A percentile compares a stretch with the other conserved stretches of the same genome.
Conservation (phyloP, 345 rosid genomes). For the Camelina hispida region DNA sequence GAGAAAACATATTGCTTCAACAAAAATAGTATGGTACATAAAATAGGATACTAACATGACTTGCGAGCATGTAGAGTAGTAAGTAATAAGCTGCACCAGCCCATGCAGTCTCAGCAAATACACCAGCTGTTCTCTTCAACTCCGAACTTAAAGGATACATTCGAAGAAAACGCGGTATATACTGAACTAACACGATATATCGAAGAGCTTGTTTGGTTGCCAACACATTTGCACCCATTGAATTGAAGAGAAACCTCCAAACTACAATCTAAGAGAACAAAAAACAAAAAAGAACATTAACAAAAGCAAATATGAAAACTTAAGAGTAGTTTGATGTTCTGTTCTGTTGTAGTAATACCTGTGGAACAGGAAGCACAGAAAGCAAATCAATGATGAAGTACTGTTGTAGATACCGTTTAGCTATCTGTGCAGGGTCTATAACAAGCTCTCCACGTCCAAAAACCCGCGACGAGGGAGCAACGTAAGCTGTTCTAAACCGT, state of each 20-base stretch:
- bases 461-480: conserved; percentile 96
- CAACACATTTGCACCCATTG: conserved; percentile 75
- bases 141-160: conserved; percentile 79
- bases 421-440: conserved; percentile 83
- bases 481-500: conserved; percentile 92
- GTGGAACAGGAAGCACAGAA: conserved; percentile 88
- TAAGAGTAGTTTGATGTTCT: neutral
- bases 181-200: conserved; percentile 75
- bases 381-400: conserved; percentile 87
- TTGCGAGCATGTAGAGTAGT: conserved; percentile 93
- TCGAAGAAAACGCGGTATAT: conserved; percentile 75
- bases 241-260: conserved; percentile 77
- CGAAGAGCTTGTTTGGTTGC: conserved; percentile 82
- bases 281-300: neutral
- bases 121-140: conserved; percentile 90
- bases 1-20: neutral
- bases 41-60: conserved; percentile 70
- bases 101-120: conserved; percentile 97
- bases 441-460: conserved; percentile 98
- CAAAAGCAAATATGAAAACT: neutral
- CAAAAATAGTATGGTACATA: neutral
- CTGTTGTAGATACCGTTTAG: conserved; percentile 76
- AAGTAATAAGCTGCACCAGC: conserved; percentile 97
- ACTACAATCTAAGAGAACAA: conserved; percentile 67
- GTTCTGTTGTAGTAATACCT: conserved; percentile 52